Percentiles rank a stretch among this genome's conserved stretches.
These are phyloP conservation scores for Carex littledalei DNA, from an alignment of 176 grass and related monocot genomes.

Conservation along the genomic window DNA sequence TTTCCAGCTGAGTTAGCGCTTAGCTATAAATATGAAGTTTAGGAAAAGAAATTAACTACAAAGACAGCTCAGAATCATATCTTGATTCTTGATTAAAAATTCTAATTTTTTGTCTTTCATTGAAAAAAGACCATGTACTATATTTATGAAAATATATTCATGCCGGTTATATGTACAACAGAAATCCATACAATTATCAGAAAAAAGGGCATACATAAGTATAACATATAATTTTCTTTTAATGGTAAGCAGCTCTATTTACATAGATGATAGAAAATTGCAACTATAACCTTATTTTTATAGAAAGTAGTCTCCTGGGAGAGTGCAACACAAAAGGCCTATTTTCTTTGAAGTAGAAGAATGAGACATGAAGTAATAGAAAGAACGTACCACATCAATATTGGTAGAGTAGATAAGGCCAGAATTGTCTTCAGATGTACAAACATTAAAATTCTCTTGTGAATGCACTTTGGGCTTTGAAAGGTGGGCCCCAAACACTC, in stretches of 20 bases:
- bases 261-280: background rate
- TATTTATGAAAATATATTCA: background rate
- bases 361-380: background rate
- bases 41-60: background rate
- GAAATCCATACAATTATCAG: background rate
- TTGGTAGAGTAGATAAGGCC: constrained; percentile 38
- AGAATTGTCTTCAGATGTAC: constrained; percentile 35
- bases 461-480: constrained; percentile 36
- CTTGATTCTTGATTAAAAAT: background rate
- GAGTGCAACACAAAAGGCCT: background rate
- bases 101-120: background rate
- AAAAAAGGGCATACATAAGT: background rate
- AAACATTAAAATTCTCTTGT: constrained; percentile 27
- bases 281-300: background rate
- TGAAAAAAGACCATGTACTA: background rate
- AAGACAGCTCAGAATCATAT: background rate
- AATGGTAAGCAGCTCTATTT: background rate
- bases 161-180: background rate
- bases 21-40: background rate
- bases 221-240: background rate
- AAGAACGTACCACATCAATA: constrained; percentile 50
- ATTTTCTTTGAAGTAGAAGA: background rate
- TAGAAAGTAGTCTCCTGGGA: background rate
- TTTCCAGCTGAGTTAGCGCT: background rate
- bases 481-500: constrained; percentile 38